phyloP scores from a whole-genome alignment of 805 yeast species.

The Yamadazyma phyllophila region DNA sequence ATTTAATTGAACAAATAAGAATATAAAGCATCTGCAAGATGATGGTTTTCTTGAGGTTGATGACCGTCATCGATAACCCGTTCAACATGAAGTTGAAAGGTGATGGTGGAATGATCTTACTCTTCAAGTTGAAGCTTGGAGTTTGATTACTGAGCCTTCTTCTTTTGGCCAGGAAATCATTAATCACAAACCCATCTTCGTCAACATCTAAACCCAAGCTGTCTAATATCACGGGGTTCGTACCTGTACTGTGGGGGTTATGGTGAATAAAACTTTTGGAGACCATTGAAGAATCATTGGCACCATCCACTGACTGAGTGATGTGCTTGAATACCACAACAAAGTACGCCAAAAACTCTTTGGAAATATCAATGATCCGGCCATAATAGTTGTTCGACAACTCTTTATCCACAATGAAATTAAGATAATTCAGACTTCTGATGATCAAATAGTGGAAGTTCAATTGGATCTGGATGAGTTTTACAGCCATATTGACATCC shows the following conservation, averaged over 20 bases:
- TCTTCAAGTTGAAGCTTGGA: constrained; percentile 12
- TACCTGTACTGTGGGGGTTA: constrained; percentile 18
- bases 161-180: constrained; percentile 42
- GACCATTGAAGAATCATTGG: not conserved
- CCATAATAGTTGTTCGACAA: constrained; percentile 32
- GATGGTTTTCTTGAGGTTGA: constrained; percentile 42
- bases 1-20: constrained; percentile 38
- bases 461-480: constrained; percentile 42
- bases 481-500: constrained; percentile 36
- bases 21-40: constrained; percentile 42
- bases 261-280: constrained; percentile 14
- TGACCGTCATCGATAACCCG: constrained; percentile 42
- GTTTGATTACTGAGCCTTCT: constrained; percentile 19
- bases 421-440: constrained; percentile 41
- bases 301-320: constrained; percentile 9
- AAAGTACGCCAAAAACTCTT: constrained; percentile 39
- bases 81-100: constrained; percentile 42
- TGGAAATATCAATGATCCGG: constrained; percentile 35
- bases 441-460: constrained; percentile 44
- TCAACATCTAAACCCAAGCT: constrained; percentile 41
- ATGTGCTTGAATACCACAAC: constrained; percentile 36
- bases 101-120: constrained; percentile 32
- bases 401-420: constrained; percentile 43
- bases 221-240: constrained; percentile 28
- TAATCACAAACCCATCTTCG: constrained; percentile 45